A percentile compares a stretch with the other conserved stretches of the same genome.
Evolutionary conservation across 345 rosid species (phyloP).

Genomic region (rapeseed (Brassica napus)): Da-Ae NC_063452.1:63412001-63412500

Average conservation of each 20-base stretch:
- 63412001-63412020: slow-evolving; percentile 81
- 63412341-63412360: slow-evolving; percentile 8
- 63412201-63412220: slow-evolving; percentile 77
- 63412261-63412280: slow-evolving; percentile 97
- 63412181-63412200: slow-evolving; percentile 92
- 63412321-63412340: neutral
- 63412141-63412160: slow-evolving; percentile 87
- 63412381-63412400: slow-evolving; percentile 74
- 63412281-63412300: slow-evolving; percentile 96
- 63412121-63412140: slow-evolving; percentile 91
- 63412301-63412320: slow-evolving; percentile 72
- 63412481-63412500: slow-evolving; percentile 28
- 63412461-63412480: slow-evolving; percentile 55
- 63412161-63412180: slow-evolving; percentile 88
- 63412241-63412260: slow-evolving; percentile 92
- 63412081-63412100: neutral
- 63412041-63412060: slow-evolving; percentile 32
- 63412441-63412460: slow-evolving; percentile 65
- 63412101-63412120: slow-evolving; percentile 28
- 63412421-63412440: slow-evolving; percentile 79
- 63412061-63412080: slow-evolving; percentile 11
- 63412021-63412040: slow-evolving; percentile 84
- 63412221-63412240: slow-evolving; percentile 84
- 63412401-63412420: slow-evolving; percentile 67
- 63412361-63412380: neutral